These are phyloP conservation scores for Trametes hirsuta DNA, from an alignment of 1,284 basidiomycete genomes.

Conservation along the genomic window DNA sequence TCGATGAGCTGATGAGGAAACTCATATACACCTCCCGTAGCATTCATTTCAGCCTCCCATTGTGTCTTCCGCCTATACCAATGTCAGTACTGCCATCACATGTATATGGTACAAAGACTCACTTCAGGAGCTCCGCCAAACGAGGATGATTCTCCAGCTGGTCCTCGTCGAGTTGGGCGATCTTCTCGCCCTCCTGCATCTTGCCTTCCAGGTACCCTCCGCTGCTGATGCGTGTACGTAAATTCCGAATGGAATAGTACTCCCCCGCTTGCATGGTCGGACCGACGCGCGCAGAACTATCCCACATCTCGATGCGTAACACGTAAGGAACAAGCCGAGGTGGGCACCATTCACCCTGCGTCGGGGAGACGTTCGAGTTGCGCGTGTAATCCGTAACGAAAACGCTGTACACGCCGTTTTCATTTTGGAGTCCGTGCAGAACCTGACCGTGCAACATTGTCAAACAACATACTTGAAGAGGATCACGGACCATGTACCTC, in stretches of 20 bases:
- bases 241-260: slow-evolving; percentile 60
- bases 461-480: background rate
- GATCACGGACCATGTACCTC: slow-evolving; percentile 49
- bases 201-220: slow-evolving; percentile 57
- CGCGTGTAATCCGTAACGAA: slow-evolving; percentile 72
- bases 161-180: slow-evolving; percentile 45
- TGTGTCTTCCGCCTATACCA: slow-evolving; percentile 54
- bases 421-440: slow-evolving; percentile 44
- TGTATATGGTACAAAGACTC: slow-evolving; percentile 27
- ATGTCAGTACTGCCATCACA: slow-evolving; percentile 6
- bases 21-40: slow-evolving; percentile 29
- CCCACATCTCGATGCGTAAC: slow-evolving; percentile 63
- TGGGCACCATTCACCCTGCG: slow-evolving; percentile 52
- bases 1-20: slow-evolving; percentile 52
- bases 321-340: slow-evolving; percentile 45
- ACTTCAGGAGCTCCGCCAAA: slow-evolving; percentile 58
- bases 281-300: slow-evolving; percentile 44
- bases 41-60: slow-evolving; percentile 42
- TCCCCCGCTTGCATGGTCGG: slow-evolving; percentile 50
- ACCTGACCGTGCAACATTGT: slow-evolving; percentile 41
- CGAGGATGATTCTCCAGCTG: slow-evolving; percentile 40
- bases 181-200: slow-evolving; percentile 48
- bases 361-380: slow-evolving; percentile 38
- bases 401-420: slow-evolving; percentile 46
- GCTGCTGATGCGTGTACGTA: slow-evolving; percentile 45